Evolutionary conservation across 2,329 filamentous ascomycete genomes (phyloP).

Genomic region (Metarhizium rileyi): DNA sequence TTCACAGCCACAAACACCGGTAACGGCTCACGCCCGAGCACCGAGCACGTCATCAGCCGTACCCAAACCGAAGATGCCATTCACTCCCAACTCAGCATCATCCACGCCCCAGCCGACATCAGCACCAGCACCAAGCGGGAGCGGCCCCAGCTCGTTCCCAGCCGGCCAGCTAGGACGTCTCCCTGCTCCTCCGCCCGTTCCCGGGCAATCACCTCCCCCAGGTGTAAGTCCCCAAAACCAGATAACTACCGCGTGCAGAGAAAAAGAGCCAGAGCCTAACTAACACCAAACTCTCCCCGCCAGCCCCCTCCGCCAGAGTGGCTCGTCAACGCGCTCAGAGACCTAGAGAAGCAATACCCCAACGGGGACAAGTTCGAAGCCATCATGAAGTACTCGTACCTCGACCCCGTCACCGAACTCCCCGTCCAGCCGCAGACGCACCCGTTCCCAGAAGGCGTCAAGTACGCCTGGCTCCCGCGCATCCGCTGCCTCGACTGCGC

Average conservation of each 20-base stretch:
- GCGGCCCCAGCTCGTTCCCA: conserved; percentile 28
- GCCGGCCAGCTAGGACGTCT: conserved; percentile 55
- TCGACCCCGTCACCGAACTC: conserved; percentile 61
- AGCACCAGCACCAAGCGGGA: conserved; percentile 19
- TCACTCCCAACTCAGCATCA: conserved; percentile 22
- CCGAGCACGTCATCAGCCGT: conserved; percentile 20
- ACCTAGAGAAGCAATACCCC: conserved; percentile 62
- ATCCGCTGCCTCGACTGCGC: conserved; percentile 90
- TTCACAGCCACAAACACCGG: conserved; percentile 26
- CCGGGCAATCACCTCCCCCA: conserved; percentile 44
- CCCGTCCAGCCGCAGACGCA: conserved; percentile 49
- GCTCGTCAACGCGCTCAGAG: conserved; percentile 65
- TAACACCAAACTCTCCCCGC: neutral
- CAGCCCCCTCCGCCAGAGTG: conserved; percentile 81
- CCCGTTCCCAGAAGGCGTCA: conserved; percentile 51
- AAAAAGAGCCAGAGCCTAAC: neutral
- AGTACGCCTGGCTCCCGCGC: conserved; percentile 75
- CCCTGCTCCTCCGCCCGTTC: conserved; percentile 53
- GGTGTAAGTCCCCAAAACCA: conserved; percentile 42
- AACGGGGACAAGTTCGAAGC: conserved; percentile 73
- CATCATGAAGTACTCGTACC: conserved; percentile 79
- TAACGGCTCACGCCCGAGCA: conserved; percentile 19
- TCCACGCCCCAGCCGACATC: conserved; percentile 23
- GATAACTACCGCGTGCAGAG: neutral
- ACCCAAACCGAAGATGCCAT: conserved; percentile 26